Evolutionary conservation across 2,329 filamentous ascomycete species (phyloP), one percentile per base, ranked within the genome.

Genomic region (Zymoseptoria pseudotritici): DNA sequence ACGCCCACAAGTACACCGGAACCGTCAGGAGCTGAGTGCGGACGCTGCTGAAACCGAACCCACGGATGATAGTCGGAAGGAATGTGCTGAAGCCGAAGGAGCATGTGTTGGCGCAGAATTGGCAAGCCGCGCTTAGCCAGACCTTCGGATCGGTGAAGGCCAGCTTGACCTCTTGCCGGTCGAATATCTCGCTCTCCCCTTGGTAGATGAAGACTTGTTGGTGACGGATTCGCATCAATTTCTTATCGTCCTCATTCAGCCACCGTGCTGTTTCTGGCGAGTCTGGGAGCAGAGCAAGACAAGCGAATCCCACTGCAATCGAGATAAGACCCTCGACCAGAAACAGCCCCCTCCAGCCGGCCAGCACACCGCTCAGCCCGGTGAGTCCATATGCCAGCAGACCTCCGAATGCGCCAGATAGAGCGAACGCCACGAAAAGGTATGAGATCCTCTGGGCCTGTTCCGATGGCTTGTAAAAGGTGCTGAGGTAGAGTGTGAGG

Each of bases 41-140:
- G 49, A 61, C 36, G 4, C 57, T 53, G 13, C 56, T 60, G 49
- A 58, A 62, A 13, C 62, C 75, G 69, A 64, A 65, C 65, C 62
- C 75, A 61, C 17, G 69, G 69, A 67, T 71, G 68, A 72, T 75
- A 49, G 73, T 74, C 10, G 67, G 74, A 60, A 75, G 61, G 62
- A 75, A 75, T 2, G 68, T 68, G 24, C 68, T 68, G 54, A 72
- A 73, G 0, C 71, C 72, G 57, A 68, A 70, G 19, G 72, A 65
- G 26, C 69, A 67, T n/a, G 71, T 68, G 54, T 69, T 67, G 11
- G 69, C 69, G 11, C 67, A 69, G 56, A 74, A 74, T 63, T 75
- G 72, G 22, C 70, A 65, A 13, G 71, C 59, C 3, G 63, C 63
- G 17, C 64, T 61, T 8, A 70, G 57, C 46, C 67, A 73, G 31